phyloP scores from a whole-genome alignment of 495 filamentous ascomycete species.

The Aspergillus asperescens region DNA sequence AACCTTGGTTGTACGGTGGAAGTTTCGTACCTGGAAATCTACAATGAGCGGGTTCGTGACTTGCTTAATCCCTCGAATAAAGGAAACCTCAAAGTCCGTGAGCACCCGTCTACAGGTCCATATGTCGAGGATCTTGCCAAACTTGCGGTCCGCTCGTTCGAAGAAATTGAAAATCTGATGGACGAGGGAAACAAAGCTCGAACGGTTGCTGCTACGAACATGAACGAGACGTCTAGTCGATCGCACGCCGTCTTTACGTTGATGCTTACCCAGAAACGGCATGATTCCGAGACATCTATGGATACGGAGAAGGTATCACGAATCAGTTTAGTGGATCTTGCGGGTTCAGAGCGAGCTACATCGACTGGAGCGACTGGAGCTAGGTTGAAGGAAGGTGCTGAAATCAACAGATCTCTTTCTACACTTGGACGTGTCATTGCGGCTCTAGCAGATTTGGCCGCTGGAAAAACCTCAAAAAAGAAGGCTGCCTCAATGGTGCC shows the following conservation, averaged over 20 bases:
- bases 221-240: constrained; percentile 99
- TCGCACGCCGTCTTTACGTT: constrained; percentile 98
- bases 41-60: constrained; percentile 97
- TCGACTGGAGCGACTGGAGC: constrained; percentile 96
- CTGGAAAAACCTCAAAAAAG: constrained; percentile 57
- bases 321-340: constrained; percentile 96
- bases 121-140: constrained; percentile 99
- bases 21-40: constrained; percentile 98
- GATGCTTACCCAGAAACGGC: constrained; percentile 89
- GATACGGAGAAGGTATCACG: constrained; percentile 96
- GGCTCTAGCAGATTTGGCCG: constrained; percentile 84
- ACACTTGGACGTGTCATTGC: constrained; percentile 98
- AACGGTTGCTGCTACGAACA: constrained; percentile 98
- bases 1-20: constrained; percentile 86
- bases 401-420: constrained; percentile 96
- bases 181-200: constrained; percentile 98
- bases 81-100: constrained; percentile 92
- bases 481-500: constrained; percentile 83
- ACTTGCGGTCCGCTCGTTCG: constrained; percentile 91
- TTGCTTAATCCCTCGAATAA: constrained; percentile 94
- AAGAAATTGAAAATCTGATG: constrained; percentile 96
- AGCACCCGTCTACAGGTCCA: constrained; percentile 94
- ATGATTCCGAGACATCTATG: constrained; percentile 91
- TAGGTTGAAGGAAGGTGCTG: constrained; percentile 94
- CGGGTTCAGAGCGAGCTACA: constrained; percentile 92